Evolutionary conservation across 1,284 basidiomycete species (phyloP).

Genomic region (Sanguinoderma infundibulare): DNA sequence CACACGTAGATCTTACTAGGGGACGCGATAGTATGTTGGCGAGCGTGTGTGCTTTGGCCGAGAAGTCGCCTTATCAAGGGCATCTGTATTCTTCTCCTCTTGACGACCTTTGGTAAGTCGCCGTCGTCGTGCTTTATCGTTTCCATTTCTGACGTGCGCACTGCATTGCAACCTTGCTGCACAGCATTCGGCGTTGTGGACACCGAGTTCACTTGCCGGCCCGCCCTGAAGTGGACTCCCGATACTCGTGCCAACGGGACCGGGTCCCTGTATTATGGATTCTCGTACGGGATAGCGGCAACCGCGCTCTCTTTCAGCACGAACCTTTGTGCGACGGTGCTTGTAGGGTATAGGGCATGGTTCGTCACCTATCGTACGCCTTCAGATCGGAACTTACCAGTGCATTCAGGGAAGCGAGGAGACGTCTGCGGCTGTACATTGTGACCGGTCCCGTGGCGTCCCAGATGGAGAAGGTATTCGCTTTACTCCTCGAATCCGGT

Average conservation of each 20-base stretch:
- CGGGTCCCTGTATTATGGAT: background rate
- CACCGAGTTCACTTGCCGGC: background rate
- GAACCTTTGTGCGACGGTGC: background rate
- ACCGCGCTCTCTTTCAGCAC: background rate
- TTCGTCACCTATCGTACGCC: background rate
- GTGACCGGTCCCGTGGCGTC: background rate
- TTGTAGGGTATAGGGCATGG: background rate
- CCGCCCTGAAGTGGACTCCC: background rate
- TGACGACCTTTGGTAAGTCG: background rate
- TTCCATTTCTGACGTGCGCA: background rate
- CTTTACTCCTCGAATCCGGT: background rate
- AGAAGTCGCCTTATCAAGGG: background rate
- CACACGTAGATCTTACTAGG: background rate
- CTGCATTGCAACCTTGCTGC: background rate
- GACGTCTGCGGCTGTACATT: background rate
- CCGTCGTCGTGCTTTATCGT: no score
- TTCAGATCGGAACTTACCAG: background rate
- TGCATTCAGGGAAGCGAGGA: background rate
- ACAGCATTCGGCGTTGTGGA: background rate
- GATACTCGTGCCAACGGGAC: background rate
- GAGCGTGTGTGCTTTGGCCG: background rate
- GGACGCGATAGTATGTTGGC: slow-evolving; percentile 2
- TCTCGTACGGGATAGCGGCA: background rate
- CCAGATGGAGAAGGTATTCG: background rate
- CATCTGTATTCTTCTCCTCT: background rate